phyloP scores from a whole-genome alignment of 2,329 filamentous ascomycete species.

The Calonectria pseudoturangicola region DNA sequence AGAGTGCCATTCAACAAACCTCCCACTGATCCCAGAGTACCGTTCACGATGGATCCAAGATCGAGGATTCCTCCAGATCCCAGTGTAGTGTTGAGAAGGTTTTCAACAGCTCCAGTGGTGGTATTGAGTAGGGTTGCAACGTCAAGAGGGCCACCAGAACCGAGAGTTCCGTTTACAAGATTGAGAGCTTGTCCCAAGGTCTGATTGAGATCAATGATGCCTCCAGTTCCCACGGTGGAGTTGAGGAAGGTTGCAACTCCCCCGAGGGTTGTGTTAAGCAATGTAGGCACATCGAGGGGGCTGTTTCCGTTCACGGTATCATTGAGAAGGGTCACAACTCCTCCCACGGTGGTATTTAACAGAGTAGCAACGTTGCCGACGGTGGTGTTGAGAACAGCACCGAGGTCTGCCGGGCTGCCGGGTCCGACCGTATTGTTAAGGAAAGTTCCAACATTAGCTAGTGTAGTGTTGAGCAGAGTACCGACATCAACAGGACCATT shows the following conservation, averaged over 20 bases:
- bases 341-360: neutral
- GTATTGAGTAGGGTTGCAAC: conserved; percentile 8
- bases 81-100: conserved; percentile 7
- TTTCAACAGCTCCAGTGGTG: neutral
- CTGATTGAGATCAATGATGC: conserved; percentile 1
- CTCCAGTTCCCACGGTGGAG: neutral
- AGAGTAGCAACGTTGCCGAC: neutral
- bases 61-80: conserved; percentile 2
- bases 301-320: neutral
- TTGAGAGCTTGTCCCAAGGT: conserved; percentile 6
- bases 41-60: neutral
- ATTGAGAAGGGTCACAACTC: neutral
- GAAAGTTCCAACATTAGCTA: neutral
- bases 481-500: neutral
- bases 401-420: neutral
- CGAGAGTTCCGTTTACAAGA: neutral
- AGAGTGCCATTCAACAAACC: neutral
- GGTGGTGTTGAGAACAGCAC: neutral
- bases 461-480: neutral
- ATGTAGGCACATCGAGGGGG: neutral
- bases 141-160: neutral
- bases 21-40: neutral
- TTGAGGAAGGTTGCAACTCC: neutral
- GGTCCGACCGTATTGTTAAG: conserved; percentile 3
- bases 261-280: conserved; percentile 4